Conservation (phyloP, 73 alveolate species). For the Paramecium sexaurelia region DNA sequence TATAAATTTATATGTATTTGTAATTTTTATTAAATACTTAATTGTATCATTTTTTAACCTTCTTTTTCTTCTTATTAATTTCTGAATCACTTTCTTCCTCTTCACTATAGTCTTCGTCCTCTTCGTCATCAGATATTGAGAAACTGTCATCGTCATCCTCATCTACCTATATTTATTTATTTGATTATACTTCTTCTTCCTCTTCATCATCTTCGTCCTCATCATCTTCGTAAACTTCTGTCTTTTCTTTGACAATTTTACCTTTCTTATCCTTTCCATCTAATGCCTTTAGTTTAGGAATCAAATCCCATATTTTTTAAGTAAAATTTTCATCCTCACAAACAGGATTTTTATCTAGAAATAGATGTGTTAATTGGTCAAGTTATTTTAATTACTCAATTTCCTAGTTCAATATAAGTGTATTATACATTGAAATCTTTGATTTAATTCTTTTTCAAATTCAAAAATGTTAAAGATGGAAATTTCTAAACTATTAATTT, state of each 20-base stretch:
- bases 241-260: neutral
- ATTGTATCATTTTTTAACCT: neutral
- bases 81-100: neutral
- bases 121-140: neutral
- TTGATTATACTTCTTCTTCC: neutral
- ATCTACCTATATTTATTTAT: neutral
- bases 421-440: neutral
- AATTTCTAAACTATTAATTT: neutral
- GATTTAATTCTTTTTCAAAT: neutral
- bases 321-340: neutral
- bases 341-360: constrained; percentile 3
- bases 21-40: neutral
- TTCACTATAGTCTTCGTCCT: constrained; percentile 10
- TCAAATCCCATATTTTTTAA: neutral
- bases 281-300: neutral
- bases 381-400: constrained; percentile 1
- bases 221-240: neutral
- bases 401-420: neutral
- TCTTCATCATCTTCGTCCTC: constrained; percentile 1
- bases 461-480: neutral
- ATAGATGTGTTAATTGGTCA: neutral
- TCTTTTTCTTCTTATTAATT: neutral
- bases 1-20: no score
- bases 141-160: neutral
- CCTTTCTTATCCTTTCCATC: neutral